These are phyloP conservation scores for Boletus edulis DNA, from an alignment of 768 basidiomycete species.

Conservation along the genomic window DNA sequence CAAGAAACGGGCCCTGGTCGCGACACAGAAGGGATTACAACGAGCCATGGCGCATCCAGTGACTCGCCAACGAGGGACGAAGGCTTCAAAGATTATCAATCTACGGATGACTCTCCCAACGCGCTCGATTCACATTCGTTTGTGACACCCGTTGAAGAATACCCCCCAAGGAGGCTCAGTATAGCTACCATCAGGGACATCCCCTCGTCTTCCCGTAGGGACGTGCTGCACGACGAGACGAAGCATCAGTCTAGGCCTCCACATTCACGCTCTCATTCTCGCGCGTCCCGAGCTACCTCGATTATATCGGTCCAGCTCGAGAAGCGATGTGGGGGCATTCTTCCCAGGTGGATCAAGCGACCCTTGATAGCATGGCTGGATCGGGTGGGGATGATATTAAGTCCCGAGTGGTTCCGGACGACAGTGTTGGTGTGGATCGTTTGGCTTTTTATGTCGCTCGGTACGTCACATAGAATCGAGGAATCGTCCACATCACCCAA, in stretches of 20 bases:
- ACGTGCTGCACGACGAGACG: constrained; percentile 9
- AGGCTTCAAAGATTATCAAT: constrained; percentile 25
- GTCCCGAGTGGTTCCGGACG: constrained; percentile 72
- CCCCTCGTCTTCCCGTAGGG: constrained; percentile 15
- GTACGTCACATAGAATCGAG: constrained; percentile 37
- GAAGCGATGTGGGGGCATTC: constrained; percentile 37
- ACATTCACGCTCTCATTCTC: constrained; percentile 1
- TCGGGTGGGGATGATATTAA: constrained; percentile 65
- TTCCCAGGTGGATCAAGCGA: constrained; percentile 54
- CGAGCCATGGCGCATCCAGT: background rate
- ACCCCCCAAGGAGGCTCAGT: constrained; percentile 22
- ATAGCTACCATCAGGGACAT: constrained; percentile 31
- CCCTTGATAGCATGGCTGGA: constrained; percentile 70
- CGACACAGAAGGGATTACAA: constrained; percentile 15
- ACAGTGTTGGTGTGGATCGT: constrained; percentile 76
- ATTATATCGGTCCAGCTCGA: constrained; percentile 38
- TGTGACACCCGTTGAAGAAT: constrained; percentile 25
- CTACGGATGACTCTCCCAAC: constrained; percentile 30
- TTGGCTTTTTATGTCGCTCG: constrained; percentile 78
- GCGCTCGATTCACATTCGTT: constrained; percentile 26
- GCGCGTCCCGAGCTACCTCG: constrained; percentile 36
- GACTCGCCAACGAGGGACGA: constrained; percentile 18
- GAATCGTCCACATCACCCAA: background rate
- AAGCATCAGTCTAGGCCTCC: constrained; percentile 11
- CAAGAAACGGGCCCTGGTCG: constrained; percentile 10